A percentile compares a stretch with the other conserved stretches of the same genome.
Conservation (phyloP, 164 flowering plant species). For the Stephania japonica region DNA sequence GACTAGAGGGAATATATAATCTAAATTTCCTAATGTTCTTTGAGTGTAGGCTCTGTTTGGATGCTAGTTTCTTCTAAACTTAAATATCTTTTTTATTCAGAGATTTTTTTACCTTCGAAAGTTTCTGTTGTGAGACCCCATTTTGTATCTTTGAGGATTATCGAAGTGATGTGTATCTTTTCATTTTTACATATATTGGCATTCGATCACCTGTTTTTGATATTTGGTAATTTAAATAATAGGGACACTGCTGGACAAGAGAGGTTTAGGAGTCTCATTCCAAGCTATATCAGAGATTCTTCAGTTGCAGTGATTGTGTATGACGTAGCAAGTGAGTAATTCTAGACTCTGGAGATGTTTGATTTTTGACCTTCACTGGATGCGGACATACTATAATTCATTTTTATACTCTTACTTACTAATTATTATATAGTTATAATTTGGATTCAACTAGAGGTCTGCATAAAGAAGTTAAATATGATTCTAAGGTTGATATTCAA, state of each 20-base stretch:
- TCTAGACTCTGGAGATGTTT: background rate
- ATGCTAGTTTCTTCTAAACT: too few species aligned
- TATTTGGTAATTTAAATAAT: constrained; percentile 3
- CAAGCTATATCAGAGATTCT: constrained; percentile 92
- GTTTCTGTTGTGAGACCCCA: too few species aligned
- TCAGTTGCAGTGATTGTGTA: constrained; percentile 87
- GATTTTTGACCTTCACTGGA: background rate
- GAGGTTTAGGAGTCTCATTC: constrained; percentile 89
- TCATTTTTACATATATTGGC: background rate
- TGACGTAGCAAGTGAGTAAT: constrained; percentile 80
- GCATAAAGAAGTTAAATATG: too few species aligned
- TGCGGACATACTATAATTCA: too few species aligned
- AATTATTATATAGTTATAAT: too few species aligned
- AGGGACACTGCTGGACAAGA: constrained; percentile 98
- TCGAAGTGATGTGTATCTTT: background rate
- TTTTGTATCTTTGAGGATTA: background rate
- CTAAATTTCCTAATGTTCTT: background rate
- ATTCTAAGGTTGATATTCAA: too few species aligned
- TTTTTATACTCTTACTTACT: too few species aligned
- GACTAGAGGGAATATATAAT: too few species aligned
- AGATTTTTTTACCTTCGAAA: too few species aligned
- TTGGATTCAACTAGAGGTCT: too few species aligned
- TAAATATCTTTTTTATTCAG: too few species aligned
- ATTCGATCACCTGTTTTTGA: background rate
- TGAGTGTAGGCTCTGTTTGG: too few species aligned